A percentile compares a stretch with the other conserved stretches of the same genome.
Conservation (phyloP, 305 asterid genomes). For the Solanum hybrid region DNA sequence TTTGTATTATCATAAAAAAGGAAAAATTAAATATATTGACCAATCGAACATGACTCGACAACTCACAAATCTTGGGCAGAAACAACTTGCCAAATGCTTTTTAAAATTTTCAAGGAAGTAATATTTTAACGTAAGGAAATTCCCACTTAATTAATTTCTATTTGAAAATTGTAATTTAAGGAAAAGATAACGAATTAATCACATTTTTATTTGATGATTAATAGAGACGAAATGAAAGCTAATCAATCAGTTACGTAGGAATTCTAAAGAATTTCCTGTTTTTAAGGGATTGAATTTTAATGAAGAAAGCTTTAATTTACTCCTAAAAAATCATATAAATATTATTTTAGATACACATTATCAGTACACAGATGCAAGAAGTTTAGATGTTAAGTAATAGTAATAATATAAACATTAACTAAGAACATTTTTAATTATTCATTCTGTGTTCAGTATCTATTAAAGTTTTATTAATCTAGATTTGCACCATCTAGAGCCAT, state of each 20-base stretch:
- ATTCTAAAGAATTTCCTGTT: not conserved
- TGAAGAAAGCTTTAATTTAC: not conserved
- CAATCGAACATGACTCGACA: no score
- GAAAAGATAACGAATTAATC: not conserved
- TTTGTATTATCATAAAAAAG: no score
- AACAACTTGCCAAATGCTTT: not conserved
- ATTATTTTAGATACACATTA: not conserved
- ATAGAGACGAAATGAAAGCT: not conserved
- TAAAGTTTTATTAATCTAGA: not conserved
- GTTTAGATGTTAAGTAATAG: not conserved
- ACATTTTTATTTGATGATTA: not conserved
- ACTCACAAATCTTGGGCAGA: no score
- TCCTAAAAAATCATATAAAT: not conserved
- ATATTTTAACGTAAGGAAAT: not conserved
- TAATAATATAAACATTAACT: not conserved
- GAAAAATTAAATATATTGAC: no score
- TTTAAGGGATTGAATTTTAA: not conserved
- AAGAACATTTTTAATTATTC: not conserved
- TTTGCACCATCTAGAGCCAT: fast-evolving
- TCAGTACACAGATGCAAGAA: not conserved
- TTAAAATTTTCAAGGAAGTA: no score
- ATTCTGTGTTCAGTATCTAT: not conserved
- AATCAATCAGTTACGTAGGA: not conserved
- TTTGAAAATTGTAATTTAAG: not conserved
- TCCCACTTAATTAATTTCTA: not conserved